Base-by-base conservation (phyloP, 768 basidiomycete species). In the Rhizopogon vesiculosus region DNA sequence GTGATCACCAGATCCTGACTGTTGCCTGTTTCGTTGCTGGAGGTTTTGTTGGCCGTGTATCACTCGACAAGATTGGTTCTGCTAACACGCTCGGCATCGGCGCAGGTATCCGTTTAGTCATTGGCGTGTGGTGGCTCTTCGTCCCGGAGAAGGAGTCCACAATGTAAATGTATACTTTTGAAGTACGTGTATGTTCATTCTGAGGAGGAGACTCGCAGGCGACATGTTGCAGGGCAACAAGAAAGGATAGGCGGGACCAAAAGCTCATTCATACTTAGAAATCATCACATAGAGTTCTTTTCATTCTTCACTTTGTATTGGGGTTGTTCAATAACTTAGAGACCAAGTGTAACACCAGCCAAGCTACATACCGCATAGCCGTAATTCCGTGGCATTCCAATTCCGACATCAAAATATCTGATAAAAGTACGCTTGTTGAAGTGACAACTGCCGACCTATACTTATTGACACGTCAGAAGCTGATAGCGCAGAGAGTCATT, bases 1-100 rank as follows among this genome's bases (percentile, higher is more conserved):
- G 90, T 44, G 90, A 93, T 66, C 84, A 89, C 70, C 84, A 85
- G 64, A 65, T 84, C 48, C 74, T 89, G 62, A 90, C 83, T 5
- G 82, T 87, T 54, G 33, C 72, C 35, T 66, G 79, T n/a, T 79
- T 93, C 54, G 89, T 94, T 69, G 18, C 87, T 25, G 92, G 92
- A 12, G 91, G 87, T 4, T 88, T 95, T 65, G 66, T 73, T 15
- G 78, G 81, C 6, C 81, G 86, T 19, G 80, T 84, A 3, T 72
- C 87, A 50, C 69, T 89, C 42, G 78, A 77, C 53, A 69, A 75
- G 59, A 74, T 87, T 39, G 87, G 88, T 29, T 74, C 83, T 0
- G 80, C 85, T 0, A 80, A 76, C 0, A 76, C 88, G 0, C 76
- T 91, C 18, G 87, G 85, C 5, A 72, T 91, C 45, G 84, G 78